Conservation (phyloP, 1,284 basidiomycete species). For the Retiboletus flavoniger region DNA sequence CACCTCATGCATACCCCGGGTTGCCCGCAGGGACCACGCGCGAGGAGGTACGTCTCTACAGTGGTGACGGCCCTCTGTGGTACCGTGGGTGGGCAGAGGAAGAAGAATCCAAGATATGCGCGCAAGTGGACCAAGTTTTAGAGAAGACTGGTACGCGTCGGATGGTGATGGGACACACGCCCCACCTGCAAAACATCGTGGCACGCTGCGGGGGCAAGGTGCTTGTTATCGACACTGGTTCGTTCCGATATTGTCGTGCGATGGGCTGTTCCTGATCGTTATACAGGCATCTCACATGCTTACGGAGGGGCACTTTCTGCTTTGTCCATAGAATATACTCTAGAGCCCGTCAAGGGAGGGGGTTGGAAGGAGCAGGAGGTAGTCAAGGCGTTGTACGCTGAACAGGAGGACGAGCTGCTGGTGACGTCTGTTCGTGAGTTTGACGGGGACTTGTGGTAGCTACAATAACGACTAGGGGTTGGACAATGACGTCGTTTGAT, state of each 20-base stretch:
- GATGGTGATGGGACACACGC: slow-evolving; percentile 95
- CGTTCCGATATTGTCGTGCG: background rate
- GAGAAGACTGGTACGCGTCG: slow-evolving; percentile 73
- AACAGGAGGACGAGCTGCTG: slow-evolving; percentile 52
- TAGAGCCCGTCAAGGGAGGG: slow-evolving; percentile 50
- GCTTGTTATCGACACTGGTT: slow-evolving; percentile 87
- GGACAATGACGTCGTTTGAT: slow-evolving; percentile 24
- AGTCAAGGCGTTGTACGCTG: slow-evolving; percentile 73
- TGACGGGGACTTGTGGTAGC: slow-evolving; percentile 23
- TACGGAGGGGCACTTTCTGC: slow-evolving; percentile 91
- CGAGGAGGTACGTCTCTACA: slow-evolving; percentile 73
- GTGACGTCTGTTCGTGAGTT: slow-evolving; percentile 27
- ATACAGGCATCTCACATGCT: slow-evolving; percentile 81
- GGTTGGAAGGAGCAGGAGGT: slow-evolving; percentile 76
- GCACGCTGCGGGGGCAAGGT: slow-evolving; percentile 83
- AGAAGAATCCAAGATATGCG: slow-evolving; percentile 67
- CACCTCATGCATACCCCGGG: slow-evolving; percentile 76
- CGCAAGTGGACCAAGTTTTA: slow-evolving; percentile 66
- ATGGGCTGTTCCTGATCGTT: slow-evolving; percentile 2
- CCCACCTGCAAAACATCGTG: slow-evolving; percentile 80
- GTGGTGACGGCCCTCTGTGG: slow-evolving; percentile 81
- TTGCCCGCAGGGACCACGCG: slow-evolving; percentile 64
- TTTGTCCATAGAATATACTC: slow-evolving; percentile 78
- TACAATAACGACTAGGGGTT: slow-evolving; percentile 12
- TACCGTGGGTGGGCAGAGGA: slow-evolving; percentile 87